Evolutionary conservation across 2,329 filamentous ascomycete species (phyloP).

Genomic region (Aureobasidium sp.): DNA sequence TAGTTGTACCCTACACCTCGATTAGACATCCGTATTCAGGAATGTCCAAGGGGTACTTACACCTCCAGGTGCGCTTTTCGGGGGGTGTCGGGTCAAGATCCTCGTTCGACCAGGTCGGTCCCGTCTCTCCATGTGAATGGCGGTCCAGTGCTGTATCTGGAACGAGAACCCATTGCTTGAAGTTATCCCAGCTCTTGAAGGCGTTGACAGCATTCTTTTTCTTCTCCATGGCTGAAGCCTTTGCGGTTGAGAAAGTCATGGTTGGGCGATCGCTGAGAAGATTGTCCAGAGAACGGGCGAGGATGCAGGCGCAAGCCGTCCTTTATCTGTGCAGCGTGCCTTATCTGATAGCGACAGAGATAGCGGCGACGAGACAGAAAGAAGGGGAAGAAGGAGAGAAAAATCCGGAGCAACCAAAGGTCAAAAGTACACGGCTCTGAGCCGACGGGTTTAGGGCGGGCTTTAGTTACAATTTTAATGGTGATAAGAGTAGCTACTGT

Average conservation of each 20-base stretch:
- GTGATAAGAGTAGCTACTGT: neutral
- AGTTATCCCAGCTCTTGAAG: slow-evolving; percentile 18
- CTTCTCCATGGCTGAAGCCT: slow-evolving; percentile 13
- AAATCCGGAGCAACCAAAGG: neutral
- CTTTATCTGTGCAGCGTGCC: slow-evolving; percentile 4
- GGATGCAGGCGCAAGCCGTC: neutral
- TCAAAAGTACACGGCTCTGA: neutral
- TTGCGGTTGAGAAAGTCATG: slow-evolving; percentile 4
- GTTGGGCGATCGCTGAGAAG: neutral
- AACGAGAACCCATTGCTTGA: slow-evolving; percentile 18
- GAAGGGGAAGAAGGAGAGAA: neutral
- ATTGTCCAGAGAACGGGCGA: neutral
- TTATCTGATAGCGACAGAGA: slow-evolving; percentile 10
- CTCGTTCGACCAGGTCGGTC: slow-evolving; percentile 19
- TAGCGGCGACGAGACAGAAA: neutral
- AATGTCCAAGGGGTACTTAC: neutral
- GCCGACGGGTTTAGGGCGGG: neutral
- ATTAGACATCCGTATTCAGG: neutral
- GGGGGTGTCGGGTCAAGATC: slow-evolving; percentile 32
- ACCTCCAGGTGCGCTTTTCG: slow-evolving; percentile 28
- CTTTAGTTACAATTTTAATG: neutral
- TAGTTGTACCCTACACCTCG: slow-evolving; percentile 26
- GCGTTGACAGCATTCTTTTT: slow-evolving; percentile 13
- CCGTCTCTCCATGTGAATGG: slow-evolving; percentile 14
- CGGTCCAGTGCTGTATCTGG: slow-evolving; percentile 18